Conservation (phyloP, 2,329 filamentous ascomycete genomes). For the Stenocarpella maydis region DNA sequence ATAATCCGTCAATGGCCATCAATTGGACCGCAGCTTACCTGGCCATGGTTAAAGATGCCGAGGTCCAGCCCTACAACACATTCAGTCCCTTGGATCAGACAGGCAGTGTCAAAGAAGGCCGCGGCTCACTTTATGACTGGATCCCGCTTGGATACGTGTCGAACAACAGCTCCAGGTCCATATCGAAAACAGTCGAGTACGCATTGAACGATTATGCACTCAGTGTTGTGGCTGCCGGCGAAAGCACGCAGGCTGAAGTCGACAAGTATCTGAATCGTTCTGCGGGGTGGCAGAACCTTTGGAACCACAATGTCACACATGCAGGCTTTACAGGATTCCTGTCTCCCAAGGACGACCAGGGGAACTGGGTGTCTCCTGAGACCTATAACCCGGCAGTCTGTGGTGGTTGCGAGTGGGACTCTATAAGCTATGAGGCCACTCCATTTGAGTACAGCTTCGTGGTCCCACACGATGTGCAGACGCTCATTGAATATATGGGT, state of each 20-base stretch:
- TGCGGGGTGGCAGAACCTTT: slow-evolving; percentile 68
- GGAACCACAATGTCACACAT: slow-evolving; percentile 58
- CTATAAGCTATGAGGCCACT: slow-evolving; percentile 60
- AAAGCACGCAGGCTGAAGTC: slow-evolving; percentile 55
- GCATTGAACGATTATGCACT: slow-evolving; percentile 66
- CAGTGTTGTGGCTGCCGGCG: slow-evolving; percentile 61
- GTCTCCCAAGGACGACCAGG: slow-evolving; percentile 59
- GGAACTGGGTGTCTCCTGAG: slow-evolving; percentile 49
- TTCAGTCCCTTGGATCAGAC: slow-evolving; percentile 61
- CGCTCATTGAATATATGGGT: slow-evolving; percentile 60
- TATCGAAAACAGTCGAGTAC: slow-evolving; percentile 66
- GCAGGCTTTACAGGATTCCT: slow-evolving; percentile 63
- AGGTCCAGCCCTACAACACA: slow-evolving; percentile 76
- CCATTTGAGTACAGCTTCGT: slow-evolving; percentile 63
- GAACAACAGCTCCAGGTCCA: slow-evolving; percentile 53
- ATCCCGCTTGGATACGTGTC: slow-evolving; percentile 64
- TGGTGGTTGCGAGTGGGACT: slow-evolving; percentile 63
- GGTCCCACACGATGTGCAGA: slow-evolving; percentile 64
- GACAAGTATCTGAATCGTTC: slow-evolving; percentile 61
- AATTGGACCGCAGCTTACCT: slow-evolving; percentile 74
- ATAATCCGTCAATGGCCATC: slow-evolving; percentile 58
- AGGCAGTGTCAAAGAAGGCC: slow-evolving; percentile 67
- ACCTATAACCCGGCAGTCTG: slow-evolving; percentile 59
- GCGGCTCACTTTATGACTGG: slow-evolving; percentile 72
- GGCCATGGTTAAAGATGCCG: slow-evolving; percentile 76